A percentile compares a stretch with the other conserved stretches of the same genome.
These are phyloP conservation scores for Mortierella hygrophila DNA, from an alignment of 192 early-diverging fungal genomes.

Conservation along the genomic window DNA sequence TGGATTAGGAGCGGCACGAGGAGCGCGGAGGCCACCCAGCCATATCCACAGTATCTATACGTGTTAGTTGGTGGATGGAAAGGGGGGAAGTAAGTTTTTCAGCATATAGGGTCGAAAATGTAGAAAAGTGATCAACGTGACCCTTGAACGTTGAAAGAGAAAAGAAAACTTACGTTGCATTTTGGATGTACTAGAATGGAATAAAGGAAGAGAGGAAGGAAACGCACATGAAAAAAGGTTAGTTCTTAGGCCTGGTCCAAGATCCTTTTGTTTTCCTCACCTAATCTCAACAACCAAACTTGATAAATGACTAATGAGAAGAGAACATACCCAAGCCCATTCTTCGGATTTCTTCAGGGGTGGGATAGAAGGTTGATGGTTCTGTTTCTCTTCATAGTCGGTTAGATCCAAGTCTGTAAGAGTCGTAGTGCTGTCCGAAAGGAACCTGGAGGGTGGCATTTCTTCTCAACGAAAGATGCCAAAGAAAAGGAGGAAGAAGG, in stretches of 20 bases:
- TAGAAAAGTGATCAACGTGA: background rate
- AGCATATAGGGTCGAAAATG: background rate
- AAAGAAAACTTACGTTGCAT: constrained; percentile 24
- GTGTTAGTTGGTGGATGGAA: background rate
- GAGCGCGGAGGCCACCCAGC: constrained; percentile 4
- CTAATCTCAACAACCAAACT: background rate
- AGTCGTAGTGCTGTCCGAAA: background rate
- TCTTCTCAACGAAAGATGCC: background rate
- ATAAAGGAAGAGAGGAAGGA: background rate
- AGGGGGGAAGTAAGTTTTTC: background rate
- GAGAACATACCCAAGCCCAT: constrained; percentile 36
- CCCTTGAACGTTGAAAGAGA: background rate
- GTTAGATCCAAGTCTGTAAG: constrained; percentile 21
- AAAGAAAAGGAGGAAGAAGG: background rate
- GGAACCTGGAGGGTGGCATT: background rate
- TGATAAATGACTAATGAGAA: no score
- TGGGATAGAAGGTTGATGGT: background rate
- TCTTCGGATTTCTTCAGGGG: constrained; percentile 35
- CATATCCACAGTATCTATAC: constrained; percentile 34
- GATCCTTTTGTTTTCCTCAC: background rate
- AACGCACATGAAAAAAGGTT: background rate
- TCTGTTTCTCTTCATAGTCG: constrained; percentile 37
- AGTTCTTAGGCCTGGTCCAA: background rate
- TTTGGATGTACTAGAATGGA: constrained; percentile 39
- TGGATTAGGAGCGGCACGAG: constrained; percentile 36